Evolutionary conservation across 2,329 filamentous ascomycete genomes (phyloP), one percentile per base, ranked within the genome.

Genomic region (Cladosporium sp.): DNA sequence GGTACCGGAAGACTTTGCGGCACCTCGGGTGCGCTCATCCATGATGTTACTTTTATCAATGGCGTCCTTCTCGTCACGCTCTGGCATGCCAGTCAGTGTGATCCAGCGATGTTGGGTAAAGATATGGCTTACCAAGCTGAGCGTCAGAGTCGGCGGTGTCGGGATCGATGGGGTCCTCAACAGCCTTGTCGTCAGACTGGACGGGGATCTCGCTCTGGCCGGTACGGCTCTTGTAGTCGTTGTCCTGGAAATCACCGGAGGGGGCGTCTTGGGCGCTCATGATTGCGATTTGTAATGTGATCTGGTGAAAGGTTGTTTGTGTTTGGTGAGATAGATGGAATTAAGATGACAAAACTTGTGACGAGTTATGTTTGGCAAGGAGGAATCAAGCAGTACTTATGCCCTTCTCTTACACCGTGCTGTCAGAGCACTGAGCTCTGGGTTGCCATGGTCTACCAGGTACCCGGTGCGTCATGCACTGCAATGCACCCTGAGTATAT

Each of bases 151-250:
- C 78, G 37, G 77, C 77, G 3, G 68, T 74, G 9, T 64, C 69
- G 20, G 70, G 60, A 56, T 79, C 72, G 49, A 77, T 74, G 44
- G 74, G 74, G 57, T 78, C 76, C 40, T 80, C 75, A 28, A 80
- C 66, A 0, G 70, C 65, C n/a, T 72, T 73, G 4, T 76, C 70
- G 58, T 81, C 79, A 20, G 69, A 74, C 63, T 78, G 74, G 1
- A 81, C 78, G 1, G 74, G 77, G 22, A 81, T 74, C 5, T 71
- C 73, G 35, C 77, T 76, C 62, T 80, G 78, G 13, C 77, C 78
- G 7, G 76, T 73, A 45, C 79, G 78, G 59, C 68, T 73, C 50
- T 64, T 64, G 66, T 81, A 81, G 62, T 76, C 74, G 62, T 79
- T 75, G 63, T 79, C 75, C 34, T 60, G 62, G 39, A 65, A 59